Evolutionary conservation across 495 filamentous ascomycete species (phyloP).

Genomic region (Apodospora peruviana): DNA sequence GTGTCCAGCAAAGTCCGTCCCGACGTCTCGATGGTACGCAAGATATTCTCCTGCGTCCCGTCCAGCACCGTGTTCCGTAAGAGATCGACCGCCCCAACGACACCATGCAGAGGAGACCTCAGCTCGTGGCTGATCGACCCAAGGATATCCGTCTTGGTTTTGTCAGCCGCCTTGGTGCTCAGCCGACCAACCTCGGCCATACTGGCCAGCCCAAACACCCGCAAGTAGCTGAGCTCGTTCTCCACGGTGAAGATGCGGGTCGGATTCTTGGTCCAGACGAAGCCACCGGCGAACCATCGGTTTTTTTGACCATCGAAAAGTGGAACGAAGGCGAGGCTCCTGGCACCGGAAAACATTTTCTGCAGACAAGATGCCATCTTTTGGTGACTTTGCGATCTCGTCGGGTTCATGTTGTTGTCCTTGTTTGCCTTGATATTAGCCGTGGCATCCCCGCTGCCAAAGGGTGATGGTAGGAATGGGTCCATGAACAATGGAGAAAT

Average conservation of each 20-base stretch:
- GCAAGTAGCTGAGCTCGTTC: constrained; percentile 36
- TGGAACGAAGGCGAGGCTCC: constrained; percentile 52
- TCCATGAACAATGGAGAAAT: not conserved
- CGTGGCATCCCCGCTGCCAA: not conserved
- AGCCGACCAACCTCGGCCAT: constrained; percentile 53
- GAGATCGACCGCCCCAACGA: constrained; percentile 65
- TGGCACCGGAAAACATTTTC: constrained; percentile 43
- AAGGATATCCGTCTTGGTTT: constrained; percentile 62
- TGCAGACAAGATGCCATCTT: constrained; percentile 14
- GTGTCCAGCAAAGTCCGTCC: constrained; percentile 72
- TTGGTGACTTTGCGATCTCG: not conserved
- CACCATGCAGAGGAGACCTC: constrained; percentile 69
- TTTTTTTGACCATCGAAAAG: constrained; percentile 60
- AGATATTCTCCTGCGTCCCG: constrained; percentile 52
- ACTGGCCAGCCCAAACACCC: constrained; percentile 51
- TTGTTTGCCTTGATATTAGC: not conserved
- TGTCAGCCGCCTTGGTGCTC: constrained; percentile 28
- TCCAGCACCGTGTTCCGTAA: constrained; percentile 50
- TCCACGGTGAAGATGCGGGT: constrained; percentile 43
- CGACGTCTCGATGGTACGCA: constrained; percentile 66
- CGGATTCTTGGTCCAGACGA: constrained; percentile 52
- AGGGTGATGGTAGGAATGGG: not conserved
- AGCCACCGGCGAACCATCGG: constrained; percentile 61
- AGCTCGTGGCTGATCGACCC: constrained; percentile 72
- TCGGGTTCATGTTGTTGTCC: not conserved